Percentiles rank a stretch among this genome's conserved stretches.
Evolutionary conservation across 2,329 filamentous ascomycete species (phyloP).

Genomic region (Aureobasidium sp.): DNA sequence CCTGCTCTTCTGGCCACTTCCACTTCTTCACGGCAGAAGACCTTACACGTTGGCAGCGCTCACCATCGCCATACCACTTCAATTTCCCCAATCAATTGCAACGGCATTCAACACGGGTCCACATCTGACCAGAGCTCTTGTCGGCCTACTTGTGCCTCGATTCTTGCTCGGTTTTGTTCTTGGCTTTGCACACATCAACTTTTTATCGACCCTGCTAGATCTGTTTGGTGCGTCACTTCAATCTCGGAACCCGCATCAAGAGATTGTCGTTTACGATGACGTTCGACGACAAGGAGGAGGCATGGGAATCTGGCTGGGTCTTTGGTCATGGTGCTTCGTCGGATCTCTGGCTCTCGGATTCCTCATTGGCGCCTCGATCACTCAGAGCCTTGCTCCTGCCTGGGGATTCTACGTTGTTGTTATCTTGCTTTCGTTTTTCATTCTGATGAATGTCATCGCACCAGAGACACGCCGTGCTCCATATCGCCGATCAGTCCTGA

Average conservation of each 20-base stretch:
- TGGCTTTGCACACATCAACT: conserved; percentile 72
- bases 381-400: conserved; percentile 53
- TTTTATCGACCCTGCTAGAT: conserved; percentile 62
- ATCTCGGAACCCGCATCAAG: conserved; percentile 63
- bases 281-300: conserved; percentile 67
- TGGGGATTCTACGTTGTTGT: conserved; percentile 73
- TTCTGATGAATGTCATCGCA: conserved; percentile 61
- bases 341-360: conserved; percentile 66
- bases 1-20: conserved; percentile 64
- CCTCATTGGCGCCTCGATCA: conserved; percentile 60
- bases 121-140: conserved; percentile 48
- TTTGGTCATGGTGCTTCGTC: conserved; percentile 72
- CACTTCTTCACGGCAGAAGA: conserved; percentile 67
- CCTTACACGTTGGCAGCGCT: conserved; percentile 66
- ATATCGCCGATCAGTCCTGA: conserved; percentile 59
- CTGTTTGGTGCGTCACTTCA: conserved; percentile 70
- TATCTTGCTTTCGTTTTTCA: conserved; percentile 54
- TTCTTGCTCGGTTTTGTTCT: conserved; percentile 59
- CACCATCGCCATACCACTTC: conserved; percentile 59
- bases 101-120: conserved; percentile 49
- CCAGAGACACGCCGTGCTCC: conserved; percentile 65
- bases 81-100: conserved; percentile 67
- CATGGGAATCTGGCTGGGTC: conserved; percentile 69
- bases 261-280: conserved; percentile 58
- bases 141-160: conserved; percentile 55